Percentiles rank a stretch among this genome's conserved stretches.
phyloP scores from a whole-genome alignment of 495 filamentous ascomycete genomes.

The Lasiosphaeriaceae sp. region DNA sequence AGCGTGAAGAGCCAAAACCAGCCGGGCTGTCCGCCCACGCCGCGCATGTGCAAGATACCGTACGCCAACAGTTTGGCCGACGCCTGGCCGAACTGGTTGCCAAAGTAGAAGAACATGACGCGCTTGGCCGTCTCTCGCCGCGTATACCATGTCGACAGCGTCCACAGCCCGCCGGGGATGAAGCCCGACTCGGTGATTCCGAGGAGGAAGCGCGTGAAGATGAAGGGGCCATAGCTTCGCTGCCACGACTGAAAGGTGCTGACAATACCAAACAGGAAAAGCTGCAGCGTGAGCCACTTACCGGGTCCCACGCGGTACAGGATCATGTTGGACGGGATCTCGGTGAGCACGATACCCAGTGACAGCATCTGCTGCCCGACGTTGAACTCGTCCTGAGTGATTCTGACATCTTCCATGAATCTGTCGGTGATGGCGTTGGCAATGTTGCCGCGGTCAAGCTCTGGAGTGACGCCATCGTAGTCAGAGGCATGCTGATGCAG shows the following conservation, averaged over 20 bases:
- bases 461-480: slow-evolving; percentile 23
- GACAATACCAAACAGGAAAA: slow-evolving; percentile 55
- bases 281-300: slow-evolving; percentile 56
- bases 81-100: slow-evolving; percentile 49
- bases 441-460: slow-evolving; percentile 28
- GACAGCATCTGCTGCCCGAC: slow-evolving; percentile 54
- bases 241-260: slow-evolving; percentile 58
- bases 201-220: slow-evolving; percentile 51
- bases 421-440: slow-evolving; percentile 29
- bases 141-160: slow-evolving; percentile 61
- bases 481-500: slow-evolving; percentile 15
- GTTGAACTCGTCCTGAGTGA: slow-evolving; percentile 57
- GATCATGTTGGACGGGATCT: slow-evolving; percentile 57
- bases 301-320: slow-evolving; percentile 54
- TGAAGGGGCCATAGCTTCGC: slow-evolving; percentile 43
- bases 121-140: slow-evolving; percentile 52
- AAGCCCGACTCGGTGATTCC: slow-evolving; percentile 54
- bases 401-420: slow-evolving; percentile 49
- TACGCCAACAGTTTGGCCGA: slow-evolving; percentile 36
- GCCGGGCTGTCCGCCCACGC: slow-evolving; percentile 45
- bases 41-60: slow-evolving; percentile 38
- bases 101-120: slow-evolving; percentile 55
- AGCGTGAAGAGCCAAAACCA: slow-evolving; percentile 61
- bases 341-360: slow-evolving; percentile 53
- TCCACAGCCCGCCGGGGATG: slow-evolving; percentile 58